Conservation (phyloP, 1,284 basidiomycete species). For the Leccinum pachyderme region DNA sequence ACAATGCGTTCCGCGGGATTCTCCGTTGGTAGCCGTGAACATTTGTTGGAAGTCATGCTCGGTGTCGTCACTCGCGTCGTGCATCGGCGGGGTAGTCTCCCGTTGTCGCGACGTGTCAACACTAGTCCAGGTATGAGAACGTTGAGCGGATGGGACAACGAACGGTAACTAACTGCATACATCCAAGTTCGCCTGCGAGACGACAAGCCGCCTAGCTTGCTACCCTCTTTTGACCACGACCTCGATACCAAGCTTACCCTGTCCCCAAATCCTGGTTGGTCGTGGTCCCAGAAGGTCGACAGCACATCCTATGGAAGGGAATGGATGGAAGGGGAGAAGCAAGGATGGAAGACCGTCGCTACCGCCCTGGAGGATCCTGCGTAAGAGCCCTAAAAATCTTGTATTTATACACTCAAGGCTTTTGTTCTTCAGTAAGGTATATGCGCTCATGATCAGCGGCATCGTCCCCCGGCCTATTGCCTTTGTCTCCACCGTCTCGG, state of each 20-base stretch:
- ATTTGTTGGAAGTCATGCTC: neutral
- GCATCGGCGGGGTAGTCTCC: conserved; percentile 37
- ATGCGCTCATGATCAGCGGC: conserved; percentile 55
- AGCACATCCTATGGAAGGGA: conserved; percentile 45
- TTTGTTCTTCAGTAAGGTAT: conserved; percentile 28
- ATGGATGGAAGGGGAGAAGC: conserved; percentile 51
- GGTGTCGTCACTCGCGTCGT: neutral
- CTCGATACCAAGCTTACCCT: conserved; percentile 27
- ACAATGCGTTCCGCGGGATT: no score
- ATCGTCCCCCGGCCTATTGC: conserved; percentile 68
- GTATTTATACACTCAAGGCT: no score
- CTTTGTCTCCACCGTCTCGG: conserved; percentile 59
- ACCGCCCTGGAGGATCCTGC: conserved; percentile 44
- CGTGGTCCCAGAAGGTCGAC: conserved; percentile 50
- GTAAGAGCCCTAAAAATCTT: conserved; percentile 29
- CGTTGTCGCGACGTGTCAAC: neutral
- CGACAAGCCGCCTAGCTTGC: conserved; percentile 31
- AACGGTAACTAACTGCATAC: neutral
- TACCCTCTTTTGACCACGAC: conserved; percentile 16
- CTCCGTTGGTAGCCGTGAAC: no score
- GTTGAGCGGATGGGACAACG: neutral
- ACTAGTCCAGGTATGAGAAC: conserved; percentile 1
- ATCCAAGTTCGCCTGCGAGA: neutral
- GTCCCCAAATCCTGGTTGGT: conserved; percentile 56
- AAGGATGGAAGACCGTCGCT: conserved; percentile 60